Evolutionary conservation across 2,329 filamentous ascomycete genomes (phyloP), one percentile per base, ranked within the genome.

Genomic region (Arthrobotrys conoides): DNA sequence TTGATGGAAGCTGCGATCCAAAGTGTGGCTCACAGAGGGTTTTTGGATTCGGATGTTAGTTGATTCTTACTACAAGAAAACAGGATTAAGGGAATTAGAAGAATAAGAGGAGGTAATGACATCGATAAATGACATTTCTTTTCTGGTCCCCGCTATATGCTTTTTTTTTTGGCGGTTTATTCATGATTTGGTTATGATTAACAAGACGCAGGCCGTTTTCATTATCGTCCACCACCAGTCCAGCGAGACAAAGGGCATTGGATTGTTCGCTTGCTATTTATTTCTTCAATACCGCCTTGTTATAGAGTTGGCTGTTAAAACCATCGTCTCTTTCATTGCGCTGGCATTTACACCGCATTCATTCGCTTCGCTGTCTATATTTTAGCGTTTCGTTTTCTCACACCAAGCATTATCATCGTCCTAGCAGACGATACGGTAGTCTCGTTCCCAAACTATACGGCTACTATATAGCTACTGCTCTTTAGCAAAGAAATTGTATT

Each of bases 1-100:
- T 33, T 83, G 59, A 77, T 83, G 69, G 80, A 81, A 27, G 70
- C 76, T 6, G 83, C 81, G 46, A 71, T 78, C 16, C 75, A 78
- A 68, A 78, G 75, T 63, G 75, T 78, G 6, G 68, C 68, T 16
- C 75, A 78, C 22, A 27, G 75, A 55, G 75, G 75, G 4, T 49
- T 68, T 66, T 63, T 78, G 33, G 75, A 72, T 36, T 57, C 53
- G 14, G 75, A 78, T 59, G 68, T 71, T 27, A 55, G 51, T 46
- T 75, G 41, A 66, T 48, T 30, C 30, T 24, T 2, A 38, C 20
- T 16, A 6, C 3, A 30, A 18, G 1, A 20, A 38, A 1, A 30
- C 3, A 12, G 38, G 16, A 41, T 16, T 16, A 41, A 41, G 12
- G 14, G 16, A 16, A 41, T 16, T 3, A 41, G 12, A 41, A 38